These are phyloP conservation scores for Lodderomyces orthopsilosis DNA, from an alignment of 1,139 yeast genomes.

Conservation along the genomic window DNA sequence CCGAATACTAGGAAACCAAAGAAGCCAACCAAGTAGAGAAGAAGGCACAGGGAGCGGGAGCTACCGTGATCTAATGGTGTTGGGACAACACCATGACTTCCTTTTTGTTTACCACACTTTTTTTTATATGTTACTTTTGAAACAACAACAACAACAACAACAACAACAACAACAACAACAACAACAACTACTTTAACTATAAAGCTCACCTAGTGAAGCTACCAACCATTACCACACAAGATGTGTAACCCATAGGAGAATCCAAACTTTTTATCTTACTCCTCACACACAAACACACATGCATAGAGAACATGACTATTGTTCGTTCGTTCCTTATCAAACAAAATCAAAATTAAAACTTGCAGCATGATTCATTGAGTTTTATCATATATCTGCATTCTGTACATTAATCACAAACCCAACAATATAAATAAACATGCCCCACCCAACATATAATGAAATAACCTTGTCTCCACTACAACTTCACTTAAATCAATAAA, in stretches of 20 bases:
- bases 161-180: neutral
- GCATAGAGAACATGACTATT: neutral
- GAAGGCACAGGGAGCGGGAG: no score
- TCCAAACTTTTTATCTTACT: neutral
- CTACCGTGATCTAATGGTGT: no score
- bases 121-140: no score
- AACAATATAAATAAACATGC: neutral
- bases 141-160: neutral
- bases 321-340: neutral
- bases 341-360: no score
- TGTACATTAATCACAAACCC: neutral
- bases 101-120: neutral
- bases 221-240: no score
- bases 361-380: no score
- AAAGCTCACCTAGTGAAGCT: no score
- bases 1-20: conserved; percentile 74
- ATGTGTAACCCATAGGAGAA: no score
- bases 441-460: no score
- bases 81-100: neutral
- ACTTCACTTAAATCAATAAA: no score
- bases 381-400: no score
- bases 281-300: neutral
- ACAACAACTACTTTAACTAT: conserved; percentile 2
- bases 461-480: no score
- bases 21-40: conserved; percentile 51